Conservation (phyloP, 305 asterid species). For the Fraxinus platypoda region DNA sequence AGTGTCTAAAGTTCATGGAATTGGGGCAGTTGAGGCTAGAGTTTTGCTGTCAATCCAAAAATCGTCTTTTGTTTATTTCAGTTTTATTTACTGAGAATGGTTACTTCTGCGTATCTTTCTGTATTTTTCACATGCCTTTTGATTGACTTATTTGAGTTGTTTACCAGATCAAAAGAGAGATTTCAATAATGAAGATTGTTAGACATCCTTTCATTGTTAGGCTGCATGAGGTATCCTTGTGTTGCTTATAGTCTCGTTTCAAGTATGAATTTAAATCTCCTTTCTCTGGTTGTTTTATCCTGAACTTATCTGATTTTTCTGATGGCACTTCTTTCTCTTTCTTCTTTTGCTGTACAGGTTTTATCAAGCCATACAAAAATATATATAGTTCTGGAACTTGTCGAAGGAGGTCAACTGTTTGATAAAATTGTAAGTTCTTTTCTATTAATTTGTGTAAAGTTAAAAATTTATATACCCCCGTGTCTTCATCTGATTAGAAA, state of each 20-base stretch:
- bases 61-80: not conserved
- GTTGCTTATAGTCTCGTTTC: slow-evolving; percentile 11
- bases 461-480: not conserved
- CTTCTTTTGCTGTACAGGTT: slow-evolving; percentile 48
- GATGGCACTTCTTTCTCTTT: slow-evolving; percentile 11
- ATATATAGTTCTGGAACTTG: slow-evolving; percentile 83
- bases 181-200: slow-evolving; percentile 90
- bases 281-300: not conserved
- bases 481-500: not conserved
- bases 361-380: slow-evolving; percentile 71
- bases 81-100: not conserved
- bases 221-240: slow-evolving; percentile 72
- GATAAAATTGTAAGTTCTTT: slow-evolving; percentile 67
- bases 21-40: slow-evolving; percentile 9
- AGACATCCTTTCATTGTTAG: slow-evolving; percentile 82
- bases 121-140: slow-evolving; percentile 18
- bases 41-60: not conserved
- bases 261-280: slow-evolving; percentile 1
- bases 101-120: not conserved
- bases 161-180: slow-evolving; percentile 82
- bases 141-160: slow-evolving; percentile 25
- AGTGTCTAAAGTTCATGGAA: slow-evolving; percentile 12
- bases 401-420: slow-evolving; percentile 88
- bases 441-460: not conserved
- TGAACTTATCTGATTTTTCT: slow-evolving; percentile 16